phyloP scores from a whole-genome alignment of 2,329 filamentous ascomycete genomes.

The Cytospora mali region DNA sequence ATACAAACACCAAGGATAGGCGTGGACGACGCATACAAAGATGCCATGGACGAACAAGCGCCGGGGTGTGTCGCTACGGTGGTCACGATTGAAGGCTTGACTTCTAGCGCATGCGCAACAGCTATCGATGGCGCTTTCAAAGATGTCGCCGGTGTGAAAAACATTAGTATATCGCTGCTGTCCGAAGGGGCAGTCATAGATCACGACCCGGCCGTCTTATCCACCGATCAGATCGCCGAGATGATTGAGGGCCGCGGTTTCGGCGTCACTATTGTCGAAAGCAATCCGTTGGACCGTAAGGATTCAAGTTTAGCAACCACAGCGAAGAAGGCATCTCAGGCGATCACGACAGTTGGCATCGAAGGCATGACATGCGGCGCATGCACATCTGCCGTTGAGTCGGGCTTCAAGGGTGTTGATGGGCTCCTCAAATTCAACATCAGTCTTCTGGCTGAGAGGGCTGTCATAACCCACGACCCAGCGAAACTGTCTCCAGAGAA shows the following conservation, averaged over 20 bases:
- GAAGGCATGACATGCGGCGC: slow-evolving; percentile 98
- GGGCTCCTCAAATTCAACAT: slow-evolving; percentile 92
- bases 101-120: slow-evolving; percentile 85
- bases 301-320: slow-evolving; percentile 34
- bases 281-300: slow-evolving; percentile 51
- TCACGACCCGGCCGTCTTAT: slow-evolving; percentile 65
- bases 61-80: slow-evolving; percentile 66
- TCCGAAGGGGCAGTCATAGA: slow-evolving; percentile 85
- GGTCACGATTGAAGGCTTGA: slow-evolving; percentile 83
- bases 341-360: slow-evolving; percentile 83
- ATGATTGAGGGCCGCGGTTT: slow-evolving; percentile 76
- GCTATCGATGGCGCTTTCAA: slow-evolving; percentile 82
- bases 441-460: slow-evolving; percentile 88
- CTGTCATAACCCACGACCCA: slow-evolving; percentile 82
- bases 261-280: slow-evolving; percentile 77
- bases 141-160: slow-evolving; percentile 70
- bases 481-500: slow-evolving; percentile 69
- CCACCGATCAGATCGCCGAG: slow-evolving; percentile 57
- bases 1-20: slow-evolving; percentile 55
- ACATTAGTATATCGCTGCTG: slow-evolving; percentile 80
- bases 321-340: slow-evolving; percentile 46
- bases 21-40: slow-evolving; percentile 40
- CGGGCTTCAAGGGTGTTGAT: slow-evolving; percentile 74
- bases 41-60: slow-evolving; percentile 41
- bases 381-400: slow-evolving; percentile 89